These are phyloP conservation scores for Sporothrix dimorphospora DNA, from an alignment of 2,329 filamentous ascomycete genomes.

Conservation along the genomic window DNA sequence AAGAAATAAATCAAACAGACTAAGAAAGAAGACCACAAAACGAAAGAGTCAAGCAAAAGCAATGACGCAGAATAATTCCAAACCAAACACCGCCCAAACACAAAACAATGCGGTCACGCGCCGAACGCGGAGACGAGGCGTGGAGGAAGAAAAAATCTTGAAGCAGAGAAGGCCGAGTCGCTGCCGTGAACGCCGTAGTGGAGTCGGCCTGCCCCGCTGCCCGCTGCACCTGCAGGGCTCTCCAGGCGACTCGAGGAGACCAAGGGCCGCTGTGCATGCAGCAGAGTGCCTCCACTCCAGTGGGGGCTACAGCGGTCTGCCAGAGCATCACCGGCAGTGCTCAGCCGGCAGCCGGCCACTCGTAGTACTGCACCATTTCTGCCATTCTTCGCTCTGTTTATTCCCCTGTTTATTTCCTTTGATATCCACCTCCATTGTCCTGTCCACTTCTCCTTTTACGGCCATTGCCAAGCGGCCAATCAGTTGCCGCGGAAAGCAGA, in stretches of 20 bases:
- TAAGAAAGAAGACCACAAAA: background rate
- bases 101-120: background rate
- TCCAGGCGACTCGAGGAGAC: no score
- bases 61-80: conserved; percentile 40
- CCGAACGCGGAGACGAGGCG: background rate
- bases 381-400: background rate
- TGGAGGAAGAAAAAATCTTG: background rate
- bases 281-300: no score
- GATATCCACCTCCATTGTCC: background rate
- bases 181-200: background rate
- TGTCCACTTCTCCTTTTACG: no score
- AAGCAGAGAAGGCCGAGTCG: conserved; percentile 10
- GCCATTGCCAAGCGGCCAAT: background rate
- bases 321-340: background rate
- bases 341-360: background rate
- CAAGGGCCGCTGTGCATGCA: no score
- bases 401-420: background rate
- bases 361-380: background rate
- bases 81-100: conserved; percentile 34
- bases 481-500: conserved; percentile 2
- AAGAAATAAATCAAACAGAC: background rate
- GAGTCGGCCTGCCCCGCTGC: background rate
- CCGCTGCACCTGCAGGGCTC: background rate
- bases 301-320: no score
- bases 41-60: background rate